Conservation (phyloP, 768 basidiomycete genomes). For the Tremella yokohamensis region DNA sequence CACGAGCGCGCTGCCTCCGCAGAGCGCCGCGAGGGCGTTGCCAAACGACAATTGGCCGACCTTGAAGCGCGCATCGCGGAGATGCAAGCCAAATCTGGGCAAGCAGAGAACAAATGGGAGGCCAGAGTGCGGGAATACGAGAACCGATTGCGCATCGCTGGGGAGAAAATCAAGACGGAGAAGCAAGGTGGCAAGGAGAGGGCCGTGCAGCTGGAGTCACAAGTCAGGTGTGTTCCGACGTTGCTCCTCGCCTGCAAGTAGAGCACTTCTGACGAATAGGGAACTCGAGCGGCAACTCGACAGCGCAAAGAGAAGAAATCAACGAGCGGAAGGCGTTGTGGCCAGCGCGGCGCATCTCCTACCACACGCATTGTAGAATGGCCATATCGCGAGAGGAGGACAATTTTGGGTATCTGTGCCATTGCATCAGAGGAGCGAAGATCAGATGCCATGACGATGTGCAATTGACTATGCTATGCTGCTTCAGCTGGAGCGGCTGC, state of each 20-base stretch:
- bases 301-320: conserved; percentile 67
- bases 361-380: background rate
- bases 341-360: conserved; percentile 33
- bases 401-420: no score
- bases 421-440: no score
- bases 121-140: conserved; percentile 93
- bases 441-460: no score
- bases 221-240: conserved; percentile 40
- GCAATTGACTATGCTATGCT: no score
- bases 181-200: conserved; percentile 86
- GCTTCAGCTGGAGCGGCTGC: no score
- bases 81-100: conserved; percentile 67
- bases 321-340: conserved; percentile 41
- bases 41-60: conserved; percentile 74
- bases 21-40: conserved; percentile 79
- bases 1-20: conserved; percentile 73
- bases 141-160: conserved; percentile 69
- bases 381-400: background rate
- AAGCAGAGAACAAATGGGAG: conserved; percentile 86
- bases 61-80: conserved; percentile 79
- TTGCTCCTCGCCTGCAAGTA: background rate
- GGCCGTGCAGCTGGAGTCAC: conserved; percentile 46
- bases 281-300: conserved; percentile 73
- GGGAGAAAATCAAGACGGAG: conserved; percentile 89
- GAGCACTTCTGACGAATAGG: conserved; percentile 52